Evolutionary conservation across 208 protist genomes (phyloP), one percentile per base, ranked within the genome.

Genomic region (Trypanosoma scelopori): DNA sequence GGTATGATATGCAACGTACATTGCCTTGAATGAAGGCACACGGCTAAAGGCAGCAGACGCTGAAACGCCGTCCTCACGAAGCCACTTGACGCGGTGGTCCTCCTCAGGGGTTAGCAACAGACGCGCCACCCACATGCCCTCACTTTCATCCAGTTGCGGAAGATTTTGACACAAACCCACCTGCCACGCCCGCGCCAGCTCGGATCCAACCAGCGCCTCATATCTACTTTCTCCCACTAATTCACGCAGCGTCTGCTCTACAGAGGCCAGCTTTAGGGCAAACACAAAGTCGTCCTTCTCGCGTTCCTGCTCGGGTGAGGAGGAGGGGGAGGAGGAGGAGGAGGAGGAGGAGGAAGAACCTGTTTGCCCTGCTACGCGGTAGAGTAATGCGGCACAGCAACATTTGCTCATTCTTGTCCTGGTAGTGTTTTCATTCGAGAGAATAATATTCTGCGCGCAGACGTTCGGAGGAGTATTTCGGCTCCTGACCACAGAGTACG

Each of bases 11-110:
- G 88, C 78, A 20, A 87, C 74, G 20, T 82, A 80, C 52, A 94
- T 75, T n/a, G 83, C 72, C n/a, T 82, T 80, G 20, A 94, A 82
- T 0, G 88, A 90, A 16, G 82, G 82, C 16, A 84, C 76, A 47
- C 88, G 78, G 45, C 72, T 62, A 78, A 87, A 85, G 39, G 30
- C 63, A n/a, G 66, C 30, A 27, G 59, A 49, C 28, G 82, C 57
- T 37, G 76, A 52, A 2, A 49, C 59, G 3, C 66, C 74, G 69
- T 93, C 87, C 76, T 94, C 84, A 51, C 70, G 66, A 32, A 94
- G 57, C 85, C 88, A 94, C 48, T 78, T 78, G 35, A 94, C 64
- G 25, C 82, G 81, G 49, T 86, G 83, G n/a, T 81, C 78, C 68
- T 94, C 88, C 16, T 94, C 88, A 3, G 73, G 68, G 23, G 71